Evolutionary conservation across 2,329 filamentous ascomycete genomes (phyloP), one percentile per base, ranked within the genome.

Genomic region (Chaetomiaceae sp.): DNA sequence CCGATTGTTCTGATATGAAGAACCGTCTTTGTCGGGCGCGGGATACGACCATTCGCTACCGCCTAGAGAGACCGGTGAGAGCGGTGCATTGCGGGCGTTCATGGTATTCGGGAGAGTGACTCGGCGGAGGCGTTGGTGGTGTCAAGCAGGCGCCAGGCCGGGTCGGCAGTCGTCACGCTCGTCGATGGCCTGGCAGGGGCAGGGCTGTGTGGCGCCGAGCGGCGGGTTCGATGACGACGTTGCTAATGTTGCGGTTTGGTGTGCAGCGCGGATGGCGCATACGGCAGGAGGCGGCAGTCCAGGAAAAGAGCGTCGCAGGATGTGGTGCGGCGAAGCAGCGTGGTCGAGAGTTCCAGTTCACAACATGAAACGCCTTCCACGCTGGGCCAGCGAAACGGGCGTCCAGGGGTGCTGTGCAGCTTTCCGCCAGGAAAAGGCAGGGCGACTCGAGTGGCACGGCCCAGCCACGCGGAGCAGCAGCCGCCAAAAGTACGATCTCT

Each of bases 11-110:
- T 37, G 44, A 33, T 44, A 45, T 36, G 43, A 40, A 45, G 74
- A 66, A 52, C 70, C 71, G 65, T 77, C 70, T 62, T 71, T 73
- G 61, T 74, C 69, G 60, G 66, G 62, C 53, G 69, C 51, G n/a
- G 81, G 76, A 65, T 88, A 86, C 39, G 85, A 86, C 83, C 85
- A 93, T 65, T 93, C 88, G 73, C 82, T 89, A 65, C 84, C 87
- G 65, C 84, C 83, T 75, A 86, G 71, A 69, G 87, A 93, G 65
- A 88, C 78, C 62, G 88, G 87, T 63, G 88, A 90, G 65, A 90
- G 75, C 63, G 84, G 83, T 70, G 80, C 83, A 78, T 85, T 82
- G 70, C 78, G 79, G 64, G 74, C 77, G 72, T 80, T 86, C 83
- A 87, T 86, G 70, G 66, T 78, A 58, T 53, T 24, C 22, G 22